A percentile compares a stretch with the other conserved stretches of the same genome.
Conservation (phyloP, 306 rosid genomes). For the Leucaena leucocephala region DNA sequence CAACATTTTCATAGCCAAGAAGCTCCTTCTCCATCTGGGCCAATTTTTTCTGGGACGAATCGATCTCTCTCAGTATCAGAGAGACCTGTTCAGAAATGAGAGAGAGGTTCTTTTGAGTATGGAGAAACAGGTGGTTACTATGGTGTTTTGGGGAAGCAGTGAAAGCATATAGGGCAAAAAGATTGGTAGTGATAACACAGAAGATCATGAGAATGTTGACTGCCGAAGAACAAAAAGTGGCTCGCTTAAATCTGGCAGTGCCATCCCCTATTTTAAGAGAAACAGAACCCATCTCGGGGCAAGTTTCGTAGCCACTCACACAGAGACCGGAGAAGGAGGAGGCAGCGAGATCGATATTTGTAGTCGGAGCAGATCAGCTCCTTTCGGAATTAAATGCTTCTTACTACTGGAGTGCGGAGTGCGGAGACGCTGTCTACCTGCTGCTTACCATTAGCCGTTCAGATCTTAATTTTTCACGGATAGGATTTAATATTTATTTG, state of each 20-base stretch:
- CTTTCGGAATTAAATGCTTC: background rate
- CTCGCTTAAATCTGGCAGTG: conserved; percentile 74
- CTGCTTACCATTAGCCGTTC: background rate
- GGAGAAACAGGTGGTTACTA: conserved; percentile 43
- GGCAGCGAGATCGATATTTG: background rate
- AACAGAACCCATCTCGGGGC: conserved; percentile 78
- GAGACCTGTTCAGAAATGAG: conserved; percentile 87
- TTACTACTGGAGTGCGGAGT: too few species aligned
- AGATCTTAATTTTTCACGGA: background rate
- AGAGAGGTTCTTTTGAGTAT: conserved; percentile 66
- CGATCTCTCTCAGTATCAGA: conserved; percentile 77
- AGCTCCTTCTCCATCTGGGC: conserved; percentile 85
- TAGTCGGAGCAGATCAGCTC: conserved; percentile 3
- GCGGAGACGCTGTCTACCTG: background rate
- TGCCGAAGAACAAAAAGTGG: conserved; percentile 74
- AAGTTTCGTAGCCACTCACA: background rate
- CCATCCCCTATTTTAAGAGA: conserved; percentile 92
- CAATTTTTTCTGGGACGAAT: conserved; percentile 73
- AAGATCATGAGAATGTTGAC: conserved; percentile 83
- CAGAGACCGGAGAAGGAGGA: background rate
- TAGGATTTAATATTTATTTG: background rate
- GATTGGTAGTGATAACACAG: conserved; percentile 82
- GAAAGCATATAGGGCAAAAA: conserved; percentile 91
- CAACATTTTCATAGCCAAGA: conserved; percentile 75
- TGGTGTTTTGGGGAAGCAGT: conserved; percentile 61